Conservation (phyloP, 352 stramenopile species). For the Phytophthora litchii region DNA sequence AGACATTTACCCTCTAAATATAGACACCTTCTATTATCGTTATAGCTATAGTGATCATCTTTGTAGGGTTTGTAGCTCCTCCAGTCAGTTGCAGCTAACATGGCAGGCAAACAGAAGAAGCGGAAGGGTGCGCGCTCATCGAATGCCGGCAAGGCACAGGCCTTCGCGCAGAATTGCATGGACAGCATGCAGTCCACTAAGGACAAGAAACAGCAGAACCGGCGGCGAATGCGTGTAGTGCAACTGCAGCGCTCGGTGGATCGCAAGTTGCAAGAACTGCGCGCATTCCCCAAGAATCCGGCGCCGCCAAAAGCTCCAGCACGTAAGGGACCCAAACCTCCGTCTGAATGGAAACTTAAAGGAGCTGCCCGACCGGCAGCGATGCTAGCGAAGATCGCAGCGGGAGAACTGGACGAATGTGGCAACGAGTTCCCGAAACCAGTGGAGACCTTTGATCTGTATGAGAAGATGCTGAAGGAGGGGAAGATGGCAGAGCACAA, state of each 20-base stretch:
- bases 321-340: constrained; percentile 60
- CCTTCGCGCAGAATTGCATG: constrained; percentile 65
- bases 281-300: constrained; percentile 58
- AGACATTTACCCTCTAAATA: constrained; percentile 1
- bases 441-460: constrained; percentile 81
- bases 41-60: constrained; percentile 15
- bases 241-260: constrained; percentile 81
- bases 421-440: constrained; percentile 78
- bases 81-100: constrained; percentile 19
- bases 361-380: constrained; percentile 72
- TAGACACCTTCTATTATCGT: constrained; percentile 4
- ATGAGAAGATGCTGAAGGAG: constrained; percentile 54
- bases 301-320: constrained; percentile 40
- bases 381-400: constrained; percentile 75
- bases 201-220: constrained; percentile 71
- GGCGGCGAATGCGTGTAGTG: constrained; percentile 79
- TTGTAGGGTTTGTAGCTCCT: background rate
- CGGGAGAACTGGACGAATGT: constrained; percentile 78
- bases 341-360: constrained; percentile 82
- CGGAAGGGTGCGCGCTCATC: constrained; percentile 63
- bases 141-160: constrained; percentile 52
- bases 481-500: constrained; percentile 61
- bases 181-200: constrained; percentile 63
- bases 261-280: constrained; percentile 68
- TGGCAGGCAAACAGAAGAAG: constrained; percentile 61